Conservation (phyloP, 495 filamentous ascomycete species). For the Geoglossum glabrum region DNA sequence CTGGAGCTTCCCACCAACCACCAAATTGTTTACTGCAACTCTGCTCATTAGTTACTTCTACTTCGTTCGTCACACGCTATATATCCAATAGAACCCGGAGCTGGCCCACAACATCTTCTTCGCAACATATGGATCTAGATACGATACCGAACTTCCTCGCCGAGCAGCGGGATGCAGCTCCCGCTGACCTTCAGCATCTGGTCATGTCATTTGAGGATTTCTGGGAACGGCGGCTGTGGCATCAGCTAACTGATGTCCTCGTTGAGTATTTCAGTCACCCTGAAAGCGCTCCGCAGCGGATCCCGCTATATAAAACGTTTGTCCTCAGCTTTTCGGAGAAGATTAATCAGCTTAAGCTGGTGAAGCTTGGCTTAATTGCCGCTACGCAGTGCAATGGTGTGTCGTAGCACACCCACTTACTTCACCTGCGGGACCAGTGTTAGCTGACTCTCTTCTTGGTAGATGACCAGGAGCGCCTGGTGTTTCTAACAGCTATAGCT, state of each 20-base stretch:
- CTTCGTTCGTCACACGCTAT: neutral
- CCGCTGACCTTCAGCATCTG: conserved; percentile 66
- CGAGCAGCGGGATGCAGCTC: conserved; percentile 65
- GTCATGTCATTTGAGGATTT: conserved; percentile 89
- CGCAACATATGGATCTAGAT: conserved; percentile 62
- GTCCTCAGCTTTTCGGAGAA: conserved; percentile 90
- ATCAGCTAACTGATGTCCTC: conserved; percentile 82
- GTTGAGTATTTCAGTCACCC: conserved; percentile 74
- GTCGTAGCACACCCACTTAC: conserved; percentile 10
- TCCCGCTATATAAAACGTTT: conserved; percentile 83
- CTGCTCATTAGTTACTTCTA: no score
- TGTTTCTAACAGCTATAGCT: conserved; percentile 66
- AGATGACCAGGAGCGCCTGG: conserved; percentile 78
- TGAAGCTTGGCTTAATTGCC: conserved; percentile 68
- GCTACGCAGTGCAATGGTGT: conserved; percentile 72
- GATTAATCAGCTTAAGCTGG: conserved; percentile 97
- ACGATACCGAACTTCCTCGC: conserved; percentile 80
- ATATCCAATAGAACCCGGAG: no score
- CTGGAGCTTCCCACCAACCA: neutral
- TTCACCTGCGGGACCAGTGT: neutral
- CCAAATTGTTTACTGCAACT: no score
- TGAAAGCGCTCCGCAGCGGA: conserved; percentile 62
- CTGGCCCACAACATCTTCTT: neutral
- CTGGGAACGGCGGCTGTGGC: conserved; percentile 98
- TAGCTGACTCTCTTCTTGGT: neutral